Conservation (phyloP, 495 filamentous ascomycete genomes). For the Penicillium goetzii region DNA sequence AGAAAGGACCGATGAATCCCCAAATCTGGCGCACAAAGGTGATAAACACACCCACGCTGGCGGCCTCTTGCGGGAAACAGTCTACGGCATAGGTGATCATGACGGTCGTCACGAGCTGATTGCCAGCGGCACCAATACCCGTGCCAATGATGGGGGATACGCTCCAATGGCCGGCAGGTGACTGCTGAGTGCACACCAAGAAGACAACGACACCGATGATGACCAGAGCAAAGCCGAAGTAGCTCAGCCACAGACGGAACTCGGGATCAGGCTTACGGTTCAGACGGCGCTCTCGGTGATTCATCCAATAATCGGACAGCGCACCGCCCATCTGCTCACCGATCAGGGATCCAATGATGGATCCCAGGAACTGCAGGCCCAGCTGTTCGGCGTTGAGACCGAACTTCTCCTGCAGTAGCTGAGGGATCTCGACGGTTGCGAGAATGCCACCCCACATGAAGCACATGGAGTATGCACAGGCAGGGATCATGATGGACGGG, state of each 20-base stretch:
- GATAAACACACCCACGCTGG: constrained; percentile 58
- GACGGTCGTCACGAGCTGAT: constrained; percentile 60
- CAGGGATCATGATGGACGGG: constrained; percentile 50
- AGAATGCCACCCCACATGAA: constrained; percentile 55
- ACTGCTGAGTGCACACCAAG: constrained; percentile 45
- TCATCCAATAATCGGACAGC: constrained; percentile 55
- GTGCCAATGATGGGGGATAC: constrained; percentile 55
- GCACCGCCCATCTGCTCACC: constrained; percentile 59
- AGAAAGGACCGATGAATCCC: constrained; percentile 63
- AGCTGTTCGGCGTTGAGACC: constrained; percentile 55
- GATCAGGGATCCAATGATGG: constrained; percentile 57
- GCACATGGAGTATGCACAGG: constrained; percentile 55
- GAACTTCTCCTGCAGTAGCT: constrained; percentile 54
- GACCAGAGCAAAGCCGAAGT: constrained; percentile 49
- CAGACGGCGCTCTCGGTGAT: constrained; percentile 29
- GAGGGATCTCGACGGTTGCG: constrained; percentile 56
- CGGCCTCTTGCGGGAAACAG: constrained; percentile 51
- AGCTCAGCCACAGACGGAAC: constrained; percentile 57
- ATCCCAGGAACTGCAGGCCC: constrained; percentile 55
- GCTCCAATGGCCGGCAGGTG: constrained; percentile 45
- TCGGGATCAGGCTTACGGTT: constrained; percentile 42
- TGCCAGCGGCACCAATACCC: constrained; percentile 54
- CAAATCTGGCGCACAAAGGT: constrained; percentile 56
- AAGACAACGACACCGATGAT: constrained; percentile 58
- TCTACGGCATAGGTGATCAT: constrained; percentile 59